Conservation (phyloP, 2,329 filamentous ascomycete genomes). For the Aspergillus awamori region DNA sequence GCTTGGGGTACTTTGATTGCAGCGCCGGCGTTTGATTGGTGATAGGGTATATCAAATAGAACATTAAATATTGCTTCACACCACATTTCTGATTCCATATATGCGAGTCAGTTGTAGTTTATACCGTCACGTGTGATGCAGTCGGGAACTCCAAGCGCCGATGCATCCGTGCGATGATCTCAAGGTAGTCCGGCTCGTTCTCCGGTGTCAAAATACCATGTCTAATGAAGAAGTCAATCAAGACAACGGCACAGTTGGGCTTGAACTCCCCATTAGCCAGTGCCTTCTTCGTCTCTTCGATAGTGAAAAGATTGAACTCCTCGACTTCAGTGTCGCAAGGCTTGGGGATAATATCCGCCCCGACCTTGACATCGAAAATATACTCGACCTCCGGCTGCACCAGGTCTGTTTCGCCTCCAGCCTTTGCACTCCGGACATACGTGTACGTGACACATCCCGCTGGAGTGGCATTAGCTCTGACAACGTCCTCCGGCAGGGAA, state of each 20-base stretch:
- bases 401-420: conserved; percentile 78
- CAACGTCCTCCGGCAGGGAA: conserved; percentile 69
- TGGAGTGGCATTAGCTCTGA: conserved; percentile 62
- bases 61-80: conserved; percentile 27
- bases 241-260: conserved; percentile 82
- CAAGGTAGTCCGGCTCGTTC: conserved; percentile 76
- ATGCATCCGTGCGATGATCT: conserved; percentile 76
- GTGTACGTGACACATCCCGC: conserved; percentile 81
- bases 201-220: conserved; percentile 77
- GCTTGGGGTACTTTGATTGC: conserved; percentile 35
- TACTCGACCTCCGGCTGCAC: conserved; percentile 92
- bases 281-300: conserved; percentile 73
- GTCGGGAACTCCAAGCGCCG: conserved; percentile 79
- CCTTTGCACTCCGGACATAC: conserved; percentile 72
- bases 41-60: conserved; percentile 41
- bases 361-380: conserved; percentile 83
- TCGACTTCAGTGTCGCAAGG: conserved; percentile 90
- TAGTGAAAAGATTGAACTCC: conserved; percentile 74
- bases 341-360: conserved; percentile 66
- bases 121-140: conserved; percentile 42
- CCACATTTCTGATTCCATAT: conserved; percentile 7
- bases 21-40: conserved; percentile 48
- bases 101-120: background rate
- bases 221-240: conserved; percentile 87
- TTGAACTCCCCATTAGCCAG: conserved; percentile 80